These are phyloP conservation scores for Curvularia lunata DNA, from an alignment of 2,329 filamentous ascomycete species.

Conservation along the genomic window DNA sequence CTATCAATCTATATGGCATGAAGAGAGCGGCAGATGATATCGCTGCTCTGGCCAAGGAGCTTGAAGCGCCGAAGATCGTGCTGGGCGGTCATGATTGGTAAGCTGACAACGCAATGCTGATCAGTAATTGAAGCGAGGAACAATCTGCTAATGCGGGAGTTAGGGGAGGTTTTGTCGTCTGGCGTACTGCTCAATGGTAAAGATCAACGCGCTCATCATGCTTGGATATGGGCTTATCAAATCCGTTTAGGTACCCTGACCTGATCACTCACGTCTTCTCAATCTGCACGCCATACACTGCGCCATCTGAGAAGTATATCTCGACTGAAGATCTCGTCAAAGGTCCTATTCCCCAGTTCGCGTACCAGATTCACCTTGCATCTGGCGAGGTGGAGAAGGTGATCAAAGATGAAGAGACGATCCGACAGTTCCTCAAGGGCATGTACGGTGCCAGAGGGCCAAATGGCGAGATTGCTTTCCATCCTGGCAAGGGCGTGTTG, in stretches of 20 bases:
- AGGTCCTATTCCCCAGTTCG: constrained; percentile 69
- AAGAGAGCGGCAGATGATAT: constrained; percentile 77
- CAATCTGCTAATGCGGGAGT: constrained; percentile 9
- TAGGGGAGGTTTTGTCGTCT: constrained; percentile 78
- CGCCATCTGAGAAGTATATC: constrained; percentile 61
- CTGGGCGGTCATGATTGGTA: constrained; percentile 89
- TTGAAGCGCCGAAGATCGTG: constrained; percentile 67
- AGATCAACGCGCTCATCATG: background rate
- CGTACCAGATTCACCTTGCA: constrained; percentile 82
- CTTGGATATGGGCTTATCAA: background rate
- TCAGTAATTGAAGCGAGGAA: background rate
- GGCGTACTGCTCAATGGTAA: constrained; percentile 71
- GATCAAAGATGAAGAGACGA: constrained; percentile 62
- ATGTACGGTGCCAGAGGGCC: constrained; percentile 71
- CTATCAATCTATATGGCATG: constrained; percentile 68
- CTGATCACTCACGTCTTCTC: constrained; percentile 77
- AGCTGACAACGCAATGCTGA: background rate
- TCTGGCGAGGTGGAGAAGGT: constrained; percentile 62
- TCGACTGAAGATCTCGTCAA: constrained; percentile 67
- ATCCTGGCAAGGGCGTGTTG: constrained; percentile 65
- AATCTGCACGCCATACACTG: constrained; percentile 74
- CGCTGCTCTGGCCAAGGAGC: constrained; percentile 69
- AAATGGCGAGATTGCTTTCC: constrained; percentile 64
- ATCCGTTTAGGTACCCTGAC: constrained; percentile 55
- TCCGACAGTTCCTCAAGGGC: constrained; percentile 73